These are phyloP conservation scores for Gaertneriomyces sp. DNA, from an alignment of 192 early-diverging fungal species.

Conservation along the genomic window DNA sequence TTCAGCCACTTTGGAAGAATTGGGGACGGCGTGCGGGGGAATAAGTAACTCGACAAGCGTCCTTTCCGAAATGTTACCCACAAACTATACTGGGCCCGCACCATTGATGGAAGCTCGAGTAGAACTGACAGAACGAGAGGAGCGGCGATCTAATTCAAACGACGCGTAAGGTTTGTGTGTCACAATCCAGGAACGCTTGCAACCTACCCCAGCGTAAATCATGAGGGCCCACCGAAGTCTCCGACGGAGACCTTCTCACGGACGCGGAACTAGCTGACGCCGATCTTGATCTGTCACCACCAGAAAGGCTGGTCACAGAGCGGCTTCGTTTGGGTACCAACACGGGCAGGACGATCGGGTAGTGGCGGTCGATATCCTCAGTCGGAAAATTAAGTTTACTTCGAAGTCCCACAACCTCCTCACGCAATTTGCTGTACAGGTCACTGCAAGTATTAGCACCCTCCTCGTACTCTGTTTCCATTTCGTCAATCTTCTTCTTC, in stretches of 20 bases:
- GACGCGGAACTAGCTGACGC: constrained; percentile 8
- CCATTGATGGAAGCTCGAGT: constrained; percentile 21
- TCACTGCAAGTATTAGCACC: constrained; percentile 9
- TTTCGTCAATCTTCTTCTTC: constrained; percentile 19
- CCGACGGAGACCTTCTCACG: constrained; percentile 5
- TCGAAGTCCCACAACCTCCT: constrained; percentile 24
- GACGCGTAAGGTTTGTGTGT: too few relatives aligned
- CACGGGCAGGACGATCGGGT: constrained; percentile 16
- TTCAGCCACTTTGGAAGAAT: too few relatives aligned
- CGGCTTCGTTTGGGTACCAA: neutral
- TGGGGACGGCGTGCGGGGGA: too few relatives aligned
- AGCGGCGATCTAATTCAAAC: constrained; percentile 10
- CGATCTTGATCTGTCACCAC: constrained; percentile 9
- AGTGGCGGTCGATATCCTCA: constrained; percentile 31
- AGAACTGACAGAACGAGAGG: constrained; percentile 26
- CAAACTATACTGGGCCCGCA: too few relatives aligned
- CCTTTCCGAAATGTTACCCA: too few relatives aligned
- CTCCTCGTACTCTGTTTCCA: constrained; percentile 36
- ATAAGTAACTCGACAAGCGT: too few relatives aligned
- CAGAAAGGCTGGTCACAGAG: neutral
- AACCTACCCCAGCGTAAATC: constrained; percentile 5
- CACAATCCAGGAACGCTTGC: neutral
- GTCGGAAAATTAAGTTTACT: constrained; percentile 15
- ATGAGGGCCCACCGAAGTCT: constrained; percentile 6
- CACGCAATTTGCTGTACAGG: constrained; percentile 31